phyloP scores from a whole-genome alignment of 306 rosid species.

The Prinsepia uniflora region DNA sequence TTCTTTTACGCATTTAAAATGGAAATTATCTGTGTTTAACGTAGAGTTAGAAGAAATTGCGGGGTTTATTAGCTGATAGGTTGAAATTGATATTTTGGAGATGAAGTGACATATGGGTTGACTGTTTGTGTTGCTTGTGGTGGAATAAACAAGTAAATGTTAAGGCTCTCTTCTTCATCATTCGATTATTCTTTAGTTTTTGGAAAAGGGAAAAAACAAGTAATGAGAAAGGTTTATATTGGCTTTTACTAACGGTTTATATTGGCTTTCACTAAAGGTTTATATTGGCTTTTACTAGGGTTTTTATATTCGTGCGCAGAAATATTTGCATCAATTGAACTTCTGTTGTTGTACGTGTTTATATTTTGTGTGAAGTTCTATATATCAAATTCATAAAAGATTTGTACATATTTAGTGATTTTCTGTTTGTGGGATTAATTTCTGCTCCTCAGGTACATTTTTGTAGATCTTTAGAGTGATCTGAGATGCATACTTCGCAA shows the following conservation, averaged over 20 bases:
- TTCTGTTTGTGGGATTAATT: neutral
- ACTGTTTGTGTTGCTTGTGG: neutral
- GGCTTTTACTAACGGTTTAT: too few relatives aligned
- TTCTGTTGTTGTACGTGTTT: neutral
- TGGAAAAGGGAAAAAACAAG: too few relatives aligned
- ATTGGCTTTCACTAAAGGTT: too few relatives aligned
- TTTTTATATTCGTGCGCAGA: neutral
- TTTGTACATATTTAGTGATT: neutral
- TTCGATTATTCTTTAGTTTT: neutral
- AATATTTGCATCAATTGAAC: neutral
- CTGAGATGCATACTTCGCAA: conserved; percentile 59
- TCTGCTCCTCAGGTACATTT: neutral
- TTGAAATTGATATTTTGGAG: neutral
- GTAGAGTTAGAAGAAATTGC: too few relatives aligned
- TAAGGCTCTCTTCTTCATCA: neutral
- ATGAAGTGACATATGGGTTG: neutral
- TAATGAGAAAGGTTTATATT: too few relatives aligned
- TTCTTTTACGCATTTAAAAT: too few relatives aligned
- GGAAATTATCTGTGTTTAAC: too few relatives aligned
- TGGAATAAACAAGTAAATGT: neutral
- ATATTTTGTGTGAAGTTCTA: neutral
- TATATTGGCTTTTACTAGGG: too few relatives aligned
- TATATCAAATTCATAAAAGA: neutral
- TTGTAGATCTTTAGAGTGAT: neutral
- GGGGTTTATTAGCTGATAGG: too few relatives aligned